These are phyloP conservation scores for Rhodotorula sp. DNA, from an alignment of 1,284 basidiomycete species.

Conservation along the genomic window DNA sequence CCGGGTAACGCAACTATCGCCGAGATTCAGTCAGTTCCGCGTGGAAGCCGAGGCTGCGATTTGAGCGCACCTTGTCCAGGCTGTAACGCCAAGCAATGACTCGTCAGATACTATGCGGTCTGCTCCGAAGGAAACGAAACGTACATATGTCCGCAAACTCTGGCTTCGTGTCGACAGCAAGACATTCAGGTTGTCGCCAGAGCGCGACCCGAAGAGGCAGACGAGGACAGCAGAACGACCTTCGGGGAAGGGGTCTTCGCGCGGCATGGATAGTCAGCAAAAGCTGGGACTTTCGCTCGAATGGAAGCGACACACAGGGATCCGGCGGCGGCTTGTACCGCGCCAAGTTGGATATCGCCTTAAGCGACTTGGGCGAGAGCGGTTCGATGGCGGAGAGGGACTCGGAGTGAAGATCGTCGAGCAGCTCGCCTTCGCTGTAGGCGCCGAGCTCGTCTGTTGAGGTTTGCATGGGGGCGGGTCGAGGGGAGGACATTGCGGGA, in stretches of 20 bases:
- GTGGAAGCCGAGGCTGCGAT: neutral
- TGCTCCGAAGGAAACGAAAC: neutral
- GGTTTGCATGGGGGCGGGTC: no score
- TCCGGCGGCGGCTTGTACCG: constrained; percentile 30
- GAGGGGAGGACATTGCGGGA: no score
- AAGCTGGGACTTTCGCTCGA: accelerated
- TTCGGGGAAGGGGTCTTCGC: constrained; percentile 21
- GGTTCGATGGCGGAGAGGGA: constrained; percentile 17
- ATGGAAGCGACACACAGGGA: constrained; percentile 1
- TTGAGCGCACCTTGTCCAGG: constrained; percentile 39
- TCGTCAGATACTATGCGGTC: neutral
- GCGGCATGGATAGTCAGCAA: neutral
- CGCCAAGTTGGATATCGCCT: constrained; percentile 29
- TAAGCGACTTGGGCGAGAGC: constrained; percentile 19
- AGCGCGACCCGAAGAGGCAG: constrained; percentile 31
- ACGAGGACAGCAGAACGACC: constrained; percentile 36
- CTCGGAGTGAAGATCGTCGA: neutral
- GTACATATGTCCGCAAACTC: constrained; percentile 30
- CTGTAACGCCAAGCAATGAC: neutral
- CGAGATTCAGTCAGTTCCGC: neutral
- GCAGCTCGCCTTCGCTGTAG: constrained; percentile 2
- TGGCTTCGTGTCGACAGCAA: constrained; percentile 33
- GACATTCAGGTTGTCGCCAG: constrained; percentile 34
- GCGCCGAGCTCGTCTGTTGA: neutral
- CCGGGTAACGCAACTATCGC: constrained; percentile 41